Base-by-base conservation (phyloP, 805 yeast genomes). In the Candida bentonensis region DNA sequence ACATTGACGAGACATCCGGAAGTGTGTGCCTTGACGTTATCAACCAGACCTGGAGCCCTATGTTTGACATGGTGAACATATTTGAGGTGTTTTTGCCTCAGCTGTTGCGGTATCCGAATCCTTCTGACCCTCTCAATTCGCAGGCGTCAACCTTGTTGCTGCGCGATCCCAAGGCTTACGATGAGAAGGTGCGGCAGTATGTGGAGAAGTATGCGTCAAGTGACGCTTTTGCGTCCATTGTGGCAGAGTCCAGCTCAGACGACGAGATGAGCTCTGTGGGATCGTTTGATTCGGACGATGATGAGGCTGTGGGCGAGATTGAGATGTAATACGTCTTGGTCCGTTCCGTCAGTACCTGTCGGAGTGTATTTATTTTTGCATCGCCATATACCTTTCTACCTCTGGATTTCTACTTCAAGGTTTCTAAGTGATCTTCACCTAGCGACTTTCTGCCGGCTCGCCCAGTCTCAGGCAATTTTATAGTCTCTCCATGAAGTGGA, bases 11-110 rank as follows among this genome's bases (percentile, higher is more conserved):
- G 59, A 71, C 77, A 22, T 55, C 77, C 15, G 98, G 98, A 0
- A 78, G 94, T 0, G 96, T 89, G 4, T 89, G 98, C 63, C 74
- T 89, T 42, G 97, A 89, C 60, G 97, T 92, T 15, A 88, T 89
- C 50, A 89, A 89, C 60, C 96, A 89, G 58, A 86, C 97, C 0
- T 89, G 98, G 98, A 83, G 94, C 36, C 97, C 98, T 1, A 83
- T 89, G 86, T 89, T 87, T 67, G 96, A 92, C 45, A 72, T 92
- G 51, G 68, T 79, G 51, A 92, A 92, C 59, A 83, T 89, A 22
- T 85, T 92, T 59, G 97, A 89, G 56, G 80, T 85, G 58, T 92
- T 89, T 65, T 66, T 89, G 47, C 98, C 98, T 4, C 97, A 94
- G 54, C 66, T 89, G 46, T 67, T 89, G 49, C 74, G 88, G 45